A percentile compares a stretch with the other conserved stretches of the same genome.
phyloP scores from a whole-genome alignment of 2,329 filamentous ascomycete genomes.

The Aspergillus intermedius region DNA sequence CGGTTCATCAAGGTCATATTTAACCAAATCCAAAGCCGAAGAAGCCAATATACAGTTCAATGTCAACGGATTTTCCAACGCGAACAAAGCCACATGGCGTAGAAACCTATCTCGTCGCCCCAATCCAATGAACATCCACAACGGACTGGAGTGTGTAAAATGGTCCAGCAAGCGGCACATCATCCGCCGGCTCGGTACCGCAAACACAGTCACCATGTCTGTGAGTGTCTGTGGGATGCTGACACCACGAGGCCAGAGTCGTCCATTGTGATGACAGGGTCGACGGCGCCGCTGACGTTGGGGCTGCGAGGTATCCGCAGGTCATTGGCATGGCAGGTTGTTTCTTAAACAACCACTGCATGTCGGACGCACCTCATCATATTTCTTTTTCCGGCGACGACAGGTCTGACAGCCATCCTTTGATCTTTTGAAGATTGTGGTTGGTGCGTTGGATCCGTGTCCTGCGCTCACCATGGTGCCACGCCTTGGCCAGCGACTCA shows the following conservation, averaged over 20 bases:
- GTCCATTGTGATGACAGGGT: not conserved
- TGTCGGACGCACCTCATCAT: not conserved
- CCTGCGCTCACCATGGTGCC: not conserved
- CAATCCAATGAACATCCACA: constrained; percentile 3
- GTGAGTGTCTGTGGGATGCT: not conserved
- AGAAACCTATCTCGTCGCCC: constrained; percentile 1
- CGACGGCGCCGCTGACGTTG: not conserved
- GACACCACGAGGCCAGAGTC: not conserved
- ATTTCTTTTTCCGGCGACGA: not conserved
- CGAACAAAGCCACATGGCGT: not conserved
- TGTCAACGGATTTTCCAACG: constrained; percentile 1
- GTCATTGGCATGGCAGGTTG: not conserved
- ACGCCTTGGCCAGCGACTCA: no score
- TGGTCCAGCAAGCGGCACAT: constrained; percentile 3
- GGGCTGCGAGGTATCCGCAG: not conserved
- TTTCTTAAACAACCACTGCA: not conserved
- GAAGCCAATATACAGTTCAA: constrained; percentile 3
- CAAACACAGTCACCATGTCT: not conserved
- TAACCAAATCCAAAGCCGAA: constrained; percentile 3
- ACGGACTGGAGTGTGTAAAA: constrained; percentile 4
- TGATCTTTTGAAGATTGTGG: not conserved
- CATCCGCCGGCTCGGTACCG: not conserved
- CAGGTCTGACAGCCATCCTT: not conserved
- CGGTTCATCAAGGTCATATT: constrained; percentile 2
- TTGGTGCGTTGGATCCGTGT: not conserved